phyloP scores from a whole-genome alignment of 176 grass and related monocot species.

The Oryza meyeriana region DNA sequence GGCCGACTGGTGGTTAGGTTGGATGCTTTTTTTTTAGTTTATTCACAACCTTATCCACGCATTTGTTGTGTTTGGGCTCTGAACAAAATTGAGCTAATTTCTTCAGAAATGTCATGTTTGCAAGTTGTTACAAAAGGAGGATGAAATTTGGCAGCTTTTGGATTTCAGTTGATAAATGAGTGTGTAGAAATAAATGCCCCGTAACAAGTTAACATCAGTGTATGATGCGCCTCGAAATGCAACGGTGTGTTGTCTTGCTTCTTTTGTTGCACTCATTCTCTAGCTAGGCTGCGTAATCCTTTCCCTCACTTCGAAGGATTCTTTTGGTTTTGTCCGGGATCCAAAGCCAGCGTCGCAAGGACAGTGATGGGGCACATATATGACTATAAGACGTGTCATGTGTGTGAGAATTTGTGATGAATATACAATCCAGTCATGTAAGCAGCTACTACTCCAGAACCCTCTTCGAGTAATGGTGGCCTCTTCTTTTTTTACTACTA shows the following conservation, averaged over 20 bases:
- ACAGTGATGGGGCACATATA: not conserved
- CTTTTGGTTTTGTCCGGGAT: constrained; percentile 14
- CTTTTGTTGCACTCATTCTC: constrained; percentile 28
- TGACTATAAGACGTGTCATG: not conserved
- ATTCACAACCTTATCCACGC: constrained; percentile 19
- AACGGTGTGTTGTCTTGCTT: not conserved
- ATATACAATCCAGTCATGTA: not conserved
- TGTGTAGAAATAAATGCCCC: not conserved
- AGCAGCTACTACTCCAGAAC: not conserved
- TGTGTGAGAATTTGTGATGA: not conserved
- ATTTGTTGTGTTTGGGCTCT: not conserved
- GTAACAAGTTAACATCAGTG: not conserved
- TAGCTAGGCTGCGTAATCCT: not conserved
- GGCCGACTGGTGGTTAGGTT: not conserved
- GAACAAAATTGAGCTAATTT: not conserved
- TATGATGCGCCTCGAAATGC: too few relatives aligned
- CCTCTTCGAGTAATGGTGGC: not conserved
- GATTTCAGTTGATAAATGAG: not conserved
- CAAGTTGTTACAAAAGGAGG: not conserved
- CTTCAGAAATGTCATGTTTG: not conserved
- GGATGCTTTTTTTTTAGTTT: constrained; percentile 4
- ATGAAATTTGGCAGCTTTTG: not conserved
- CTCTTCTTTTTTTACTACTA: not conserved
- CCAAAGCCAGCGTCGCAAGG: constrained; percentile 9
- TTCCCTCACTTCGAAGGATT: constrained; percentile 50